Evolutionary conservation across 768 basidiomycete genomes (phyloP), one percentile per base, ranked within the genome.

Genomic region (Rhizopogon vulgaris): DNA sequence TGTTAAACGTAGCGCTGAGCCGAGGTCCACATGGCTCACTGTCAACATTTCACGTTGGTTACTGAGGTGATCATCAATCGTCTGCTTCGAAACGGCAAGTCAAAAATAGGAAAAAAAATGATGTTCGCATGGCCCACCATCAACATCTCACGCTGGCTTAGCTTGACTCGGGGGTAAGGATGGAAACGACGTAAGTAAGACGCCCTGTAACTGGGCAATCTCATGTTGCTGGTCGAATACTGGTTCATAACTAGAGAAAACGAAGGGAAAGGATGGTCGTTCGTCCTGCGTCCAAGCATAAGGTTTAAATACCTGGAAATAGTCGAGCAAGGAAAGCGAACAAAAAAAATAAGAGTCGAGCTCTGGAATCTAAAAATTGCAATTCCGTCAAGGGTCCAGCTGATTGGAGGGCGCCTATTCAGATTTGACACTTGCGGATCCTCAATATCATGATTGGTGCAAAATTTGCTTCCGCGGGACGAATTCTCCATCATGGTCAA

Each of bases 111-210:
- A 10, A 3, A 10, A 28, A 30, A 10, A 30, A 30, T 30, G 28
- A 30, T 30, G 22, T 30, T 30, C 9, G 28, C 28, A 30, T 30
- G 28, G 10, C 28, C 8, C 38, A 48, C 48, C 11, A 41, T 11
- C 32, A 30, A 30, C 28, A 30, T 7, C 25, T 56, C 55, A 0
- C 36, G 48, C 4, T 28, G 27, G 22, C 47, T 49, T 1, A 42
- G 48, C 15, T 40, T 40, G 3, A 49, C 41, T 17, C 55, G 48
- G 3, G 52, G 42, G 34, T 56, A 53, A 0, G 55, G 55, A 10
- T 56, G 52, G 25, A 38, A 56, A 4, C 55, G 38, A n/a, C 40
- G 32, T 38, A 56, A 24, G 22, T 56, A 47, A 1, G 52, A 56
- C 11, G 52, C 53, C 4, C 55, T 41, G 22, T 56, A 56, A 14